A percentile compares a stretch with the other conserved stretches of the same genome.
phyloP scores from a whole-genome alignment of 2,329 filamentous ascomycete genomes.

The Fusarium pseudograminearum region DNA sequence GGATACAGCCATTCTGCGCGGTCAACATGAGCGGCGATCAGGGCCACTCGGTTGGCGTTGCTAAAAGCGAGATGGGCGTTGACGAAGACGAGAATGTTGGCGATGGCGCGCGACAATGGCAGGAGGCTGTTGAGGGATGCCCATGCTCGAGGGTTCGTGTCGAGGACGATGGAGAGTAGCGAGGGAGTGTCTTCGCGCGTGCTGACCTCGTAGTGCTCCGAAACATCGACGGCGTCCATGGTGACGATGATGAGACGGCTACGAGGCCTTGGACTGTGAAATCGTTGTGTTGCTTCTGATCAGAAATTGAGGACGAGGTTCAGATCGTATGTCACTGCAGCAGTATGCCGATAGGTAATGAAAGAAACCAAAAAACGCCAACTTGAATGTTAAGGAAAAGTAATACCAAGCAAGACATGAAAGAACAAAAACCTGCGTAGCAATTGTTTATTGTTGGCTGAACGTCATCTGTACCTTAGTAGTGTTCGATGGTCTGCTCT shows the following conservation, averaged over 20 bases:
- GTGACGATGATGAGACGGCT: constrained; percentile 47
- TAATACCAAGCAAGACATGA: not conserved
- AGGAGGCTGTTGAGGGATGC: constrained; percentile 79
- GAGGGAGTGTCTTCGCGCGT: constrained; percentile 75
- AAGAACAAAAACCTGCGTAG: not conserved
- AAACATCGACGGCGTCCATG: constrained; percentile 69
- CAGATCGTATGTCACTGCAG: constrained; percentile 5
- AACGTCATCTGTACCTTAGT: constrained; percentile 37
- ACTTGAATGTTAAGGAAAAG: not conserved
- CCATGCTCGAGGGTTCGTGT: constrained; percentile 98
- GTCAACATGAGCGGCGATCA: constrained; percentile 90
- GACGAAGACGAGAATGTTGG: constrained; percentile 92
- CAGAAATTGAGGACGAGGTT: constrained; percentile 9
- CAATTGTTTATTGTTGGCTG: constrained; percentile 4
- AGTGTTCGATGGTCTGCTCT: constrained; percentile 5
- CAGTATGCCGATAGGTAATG: not conserved
- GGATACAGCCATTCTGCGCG: constrained; percentile 93
- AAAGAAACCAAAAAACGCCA: constrained; percentile 10
- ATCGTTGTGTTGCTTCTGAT: not conserved
- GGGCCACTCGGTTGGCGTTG: constrained; percentile 90
- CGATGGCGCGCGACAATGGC: constrained; percentile 84
- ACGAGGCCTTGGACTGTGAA: constrained; percentile 48
- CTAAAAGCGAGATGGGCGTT: constrained; percentile 96
- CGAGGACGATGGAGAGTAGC: constrained; percentile 89
- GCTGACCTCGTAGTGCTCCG: constrained; percentile 70